phyloP scores from a whole-genome alignment of 2,329 filamentous ascomycete species.

The Fonsecaea pedrosoi region DNA sequence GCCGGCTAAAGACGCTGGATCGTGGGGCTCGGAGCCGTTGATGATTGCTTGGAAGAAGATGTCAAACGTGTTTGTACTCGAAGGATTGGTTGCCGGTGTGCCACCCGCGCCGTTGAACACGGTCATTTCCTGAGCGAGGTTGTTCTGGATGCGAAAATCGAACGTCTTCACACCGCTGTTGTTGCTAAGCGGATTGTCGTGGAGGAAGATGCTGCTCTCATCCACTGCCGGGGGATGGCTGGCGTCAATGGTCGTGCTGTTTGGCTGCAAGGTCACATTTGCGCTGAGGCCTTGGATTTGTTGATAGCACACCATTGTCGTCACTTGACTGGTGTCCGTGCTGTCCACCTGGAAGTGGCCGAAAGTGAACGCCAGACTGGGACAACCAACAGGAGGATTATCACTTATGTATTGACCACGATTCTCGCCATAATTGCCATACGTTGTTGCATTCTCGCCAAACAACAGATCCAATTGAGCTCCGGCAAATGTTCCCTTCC shows the following conservation, averaged over 20 bases:
- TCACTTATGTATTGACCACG: constrained; percentile 37
- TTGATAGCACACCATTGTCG: constrained; percentile 39
- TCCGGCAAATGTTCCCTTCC: constrained; percentile 34
- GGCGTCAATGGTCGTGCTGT: constrained; percentile 35
- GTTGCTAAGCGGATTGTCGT: constrained; percentile 33
- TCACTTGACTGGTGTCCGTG: constrained; percentile 33
- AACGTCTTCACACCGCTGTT: constrained; percentile 33
- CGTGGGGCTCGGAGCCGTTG: constrained; percentile 28
- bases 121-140: constrained; percentile 37
- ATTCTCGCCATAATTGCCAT: constrained; percentile 35
- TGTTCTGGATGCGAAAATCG: constrained; percentile 40
- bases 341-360: constrained; percentile 35
- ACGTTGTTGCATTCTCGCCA: constrained; percentile 33
- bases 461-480: constrained; percentile 38
- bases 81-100: constrained; percentile 26
- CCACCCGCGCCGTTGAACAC: constrained; percentile 31
- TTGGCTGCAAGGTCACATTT: constrained; percentile 35
- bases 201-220: constrained; percentile 24
- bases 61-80: constrained; percentile 26
- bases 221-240: constrained; percentile 25
- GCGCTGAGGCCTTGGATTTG: constrained; percentile 34
- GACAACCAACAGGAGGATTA: constrained; percentile 40
- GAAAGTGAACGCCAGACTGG: constrained; percentile 39
- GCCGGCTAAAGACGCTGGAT: constrained; percentile 29
- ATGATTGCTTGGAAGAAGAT: constrained; percentile 39